A percentile compares a stretch with the other conserved stretches of the same genome.
These are phyloP conservation scores for Aspergillus bridgeri DNA, from an alignment of 495 filamentous ascomycete genomes.

Conservation along the genomic window DNA sequence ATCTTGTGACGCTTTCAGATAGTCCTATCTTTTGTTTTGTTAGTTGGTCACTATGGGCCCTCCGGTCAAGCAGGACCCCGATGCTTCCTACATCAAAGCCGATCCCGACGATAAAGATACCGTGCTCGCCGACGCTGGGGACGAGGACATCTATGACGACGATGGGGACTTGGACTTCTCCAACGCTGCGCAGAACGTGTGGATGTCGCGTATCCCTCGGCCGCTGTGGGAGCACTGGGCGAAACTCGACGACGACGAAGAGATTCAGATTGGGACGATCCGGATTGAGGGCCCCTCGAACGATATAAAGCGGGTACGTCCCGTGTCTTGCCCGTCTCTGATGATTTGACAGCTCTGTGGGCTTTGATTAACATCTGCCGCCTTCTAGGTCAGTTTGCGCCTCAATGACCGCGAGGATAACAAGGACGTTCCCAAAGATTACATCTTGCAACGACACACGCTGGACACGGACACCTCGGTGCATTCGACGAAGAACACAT, in stretches of 20 bases:
- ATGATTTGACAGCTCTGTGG: neutral
- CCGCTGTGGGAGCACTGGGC: conserved; percentile 71
- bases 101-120: conserved; percentile 59
- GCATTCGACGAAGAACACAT: conserved; percentile 65
- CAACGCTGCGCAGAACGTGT: conserved; percentile 54
- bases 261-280: conserved; percentile 72
- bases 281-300: conserved; percentile 56
- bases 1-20: neutral
- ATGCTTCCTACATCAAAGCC: conserved; percentile 56
- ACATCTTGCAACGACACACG: conserved; percentile 64
- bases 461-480: conserved; percentile 43
- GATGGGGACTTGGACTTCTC: conserved; percentile 80
- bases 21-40: neutral
- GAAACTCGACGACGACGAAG: conserved; percentile 55
- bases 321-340: neutral
- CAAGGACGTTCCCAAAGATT: conserved; percentile 73
- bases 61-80: conserved; percentile 41
- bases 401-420: conserved; percentile 56
- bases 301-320: conserved; percentile 49
- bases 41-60: conserved; percentile 23
- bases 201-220: conserved; percentile 72
- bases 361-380: neutral
- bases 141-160: conserved; percentile 83
- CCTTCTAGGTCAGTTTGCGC: conserved; percentile 46
- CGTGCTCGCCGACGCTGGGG: conserved; percentile 58